Conservation (phyloP, 2,329 filamentous ascomycete genomes). For the Xylaria multiplex region DNA sequence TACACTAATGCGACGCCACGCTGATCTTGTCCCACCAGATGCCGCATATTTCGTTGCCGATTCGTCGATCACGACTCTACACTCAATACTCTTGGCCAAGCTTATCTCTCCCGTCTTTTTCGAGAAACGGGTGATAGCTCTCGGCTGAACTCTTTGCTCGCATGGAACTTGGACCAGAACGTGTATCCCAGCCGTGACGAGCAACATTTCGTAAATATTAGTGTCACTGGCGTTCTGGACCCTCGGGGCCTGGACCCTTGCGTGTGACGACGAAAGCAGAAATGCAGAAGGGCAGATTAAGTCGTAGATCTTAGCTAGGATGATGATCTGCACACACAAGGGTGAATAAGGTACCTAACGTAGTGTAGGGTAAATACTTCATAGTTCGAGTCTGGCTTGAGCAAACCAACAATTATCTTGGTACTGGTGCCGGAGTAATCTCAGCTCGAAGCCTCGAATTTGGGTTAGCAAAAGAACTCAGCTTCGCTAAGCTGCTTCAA, state of each 20-base stretch:
- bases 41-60: constrained; percentile 38
- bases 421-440: constrained; percentile 15
- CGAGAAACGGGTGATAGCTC: constrained; percentile 23
- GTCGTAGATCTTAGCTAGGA: constrained; percentile 33
- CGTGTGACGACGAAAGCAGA: constrained; percentile 21
- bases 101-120: constrained; percentile 25
- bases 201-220: constrained; percentile 6
- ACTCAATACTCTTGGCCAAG: constrained; percentile 18
- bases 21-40: constrained; percentile 44
- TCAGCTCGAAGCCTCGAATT: constrained; percentile 22
- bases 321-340: constrained; percentile 25
- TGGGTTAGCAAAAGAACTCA: constrained; percentile 5
- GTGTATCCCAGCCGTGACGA: constrained; percentile 5
- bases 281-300: constrained; percentile 27
- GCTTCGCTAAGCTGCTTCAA: constrained; percentile 24
- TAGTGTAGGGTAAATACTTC: too few species aligned
- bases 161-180: constrained; percentile 13
- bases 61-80: constrained; percentile 30
- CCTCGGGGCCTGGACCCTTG: constrained; percentile 10
- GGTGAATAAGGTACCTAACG: not conserved
- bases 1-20: constrained; percentile 45
- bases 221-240: constrained; percentile 24
- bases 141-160: constrained; percentile 21
- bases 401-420: not conserved
- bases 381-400: too few species aligned